Conservation (phyloP, 768 basidiomycete species). For the Tylopilus plumbeoviolaceoides region DNA sequence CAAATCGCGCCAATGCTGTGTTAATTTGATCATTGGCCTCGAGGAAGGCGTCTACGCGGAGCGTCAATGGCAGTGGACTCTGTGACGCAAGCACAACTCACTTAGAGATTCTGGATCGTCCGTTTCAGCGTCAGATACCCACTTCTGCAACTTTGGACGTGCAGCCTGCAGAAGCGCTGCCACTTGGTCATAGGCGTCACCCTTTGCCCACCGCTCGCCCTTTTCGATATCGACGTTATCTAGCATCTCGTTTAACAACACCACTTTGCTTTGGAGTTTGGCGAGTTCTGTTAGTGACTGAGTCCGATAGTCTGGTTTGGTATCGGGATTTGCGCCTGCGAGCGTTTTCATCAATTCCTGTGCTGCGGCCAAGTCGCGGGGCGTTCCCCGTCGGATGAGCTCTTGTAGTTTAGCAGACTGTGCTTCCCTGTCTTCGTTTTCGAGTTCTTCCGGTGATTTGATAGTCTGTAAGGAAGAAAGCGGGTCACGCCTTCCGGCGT, state of each 20-base stretch:
- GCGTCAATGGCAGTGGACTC: background rate
- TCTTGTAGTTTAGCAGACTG: slow-evolving; percentile 99
- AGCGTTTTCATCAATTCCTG: slow-evolving; percentile 97
- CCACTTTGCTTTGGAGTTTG: slow-evolving; percentile 92
- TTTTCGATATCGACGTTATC: slow-evolving; percentile 76
- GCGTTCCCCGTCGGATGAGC: slow-evolving; percentile 92
- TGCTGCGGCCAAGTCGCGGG: slow-evolving; percentile 89
- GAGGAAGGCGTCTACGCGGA: slow-evolving; percentile 74
- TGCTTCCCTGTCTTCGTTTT: slow-evolving; percentile 90
- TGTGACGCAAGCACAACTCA: slow-evolving; percentile 32
- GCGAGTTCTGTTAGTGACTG: slow-evolving; percentile 89
- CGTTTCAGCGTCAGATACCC: slow-evolving; percentile 91
- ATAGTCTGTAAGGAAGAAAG: slow-evolving; percentile 53
- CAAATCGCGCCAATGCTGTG: slow-evolving; percentile 83
- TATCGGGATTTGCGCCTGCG: slow-evolving; percentile 92
- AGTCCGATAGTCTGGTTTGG: slow-evolving; percentile 89
- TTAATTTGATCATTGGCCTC: slow-evolving; percentile 99
- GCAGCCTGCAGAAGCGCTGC: slow-evolving; percentile 75
- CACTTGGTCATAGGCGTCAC: slow-evolving; percentile 97
- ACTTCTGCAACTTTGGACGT: slow-evolving; percentile 93
- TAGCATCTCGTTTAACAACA: slow-evolving; percentile 95
- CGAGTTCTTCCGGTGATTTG: slow-evolving; percentile 94
- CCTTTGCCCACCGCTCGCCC: slow-evolving; percentile 77
- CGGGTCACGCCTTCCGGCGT: background rate
- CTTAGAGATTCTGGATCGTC: slow-evolving; percentile 89